Evolutionary conservation across 1,139 yeast species (phyloP).

Genomic region (Candida tunisiensis): DNA sequence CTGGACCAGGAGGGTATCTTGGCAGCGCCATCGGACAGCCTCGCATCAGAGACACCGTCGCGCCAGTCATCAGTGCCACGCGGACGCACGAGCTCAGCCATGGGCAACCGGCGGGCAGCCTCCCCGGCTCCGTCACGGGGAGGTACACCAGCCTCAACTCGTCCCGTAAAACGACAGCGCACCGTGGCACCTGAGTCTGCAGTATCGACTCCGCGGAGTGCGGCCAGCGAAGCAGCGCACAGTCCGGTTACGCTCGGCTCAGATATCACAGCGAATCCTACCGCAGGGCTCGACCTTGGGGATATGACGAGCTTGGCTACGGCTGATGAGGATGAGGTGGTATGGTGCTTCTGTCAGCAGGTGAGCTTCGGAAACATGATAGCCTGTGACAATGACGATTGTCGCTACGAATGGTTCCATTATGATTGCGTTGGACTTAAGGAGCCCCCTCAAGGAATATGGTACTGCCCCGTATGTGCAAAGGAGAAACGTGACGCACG

Average conservation of each 20-base stretch:
- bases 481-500: too few relatives aligned
- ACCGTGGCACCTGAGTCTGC: too few relatives aligned
- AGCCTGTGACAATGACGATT: conserved; percentile 90
- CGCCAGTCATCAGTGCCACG: neutral
- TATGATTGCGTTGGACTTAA: conserved; percentile 86
- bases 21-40: conserved; percentile 22
- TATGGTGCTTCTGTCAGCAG: conserved; percentile 91
- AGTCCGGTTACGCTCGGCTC: neutral
- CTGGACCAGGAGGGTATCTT: conserved; percentile 68
- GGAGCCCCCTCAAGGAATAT: conserved; percentile 86
- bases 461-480: conserved; percentile 55
- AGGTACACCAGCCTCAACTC: neutral
- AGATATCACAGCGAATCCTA: neutral
- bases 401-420: conserved; percentile 95
- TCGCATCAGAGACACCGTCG: conserved; percentile 1
- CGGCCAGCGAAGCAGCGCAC: too few relatives aligned
- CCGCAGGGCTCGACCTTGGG: too few relatives aligned
- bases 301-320: neutral
- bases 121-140: conserved; percentile 1
- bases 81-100: neutral
- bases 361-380: conserved; percentile 98
- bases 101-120: neutral
- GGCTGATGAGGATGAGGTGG: conserved; percentile 34
- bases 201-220: too few relatives aligned
- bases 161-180: neutral